Evolutionary conservation across 2,329 filamentous ascomycete species (phyloP), one percentile per base, ranked within the genome.

Genomic region (Paramyrothecium roridum): DNA sequence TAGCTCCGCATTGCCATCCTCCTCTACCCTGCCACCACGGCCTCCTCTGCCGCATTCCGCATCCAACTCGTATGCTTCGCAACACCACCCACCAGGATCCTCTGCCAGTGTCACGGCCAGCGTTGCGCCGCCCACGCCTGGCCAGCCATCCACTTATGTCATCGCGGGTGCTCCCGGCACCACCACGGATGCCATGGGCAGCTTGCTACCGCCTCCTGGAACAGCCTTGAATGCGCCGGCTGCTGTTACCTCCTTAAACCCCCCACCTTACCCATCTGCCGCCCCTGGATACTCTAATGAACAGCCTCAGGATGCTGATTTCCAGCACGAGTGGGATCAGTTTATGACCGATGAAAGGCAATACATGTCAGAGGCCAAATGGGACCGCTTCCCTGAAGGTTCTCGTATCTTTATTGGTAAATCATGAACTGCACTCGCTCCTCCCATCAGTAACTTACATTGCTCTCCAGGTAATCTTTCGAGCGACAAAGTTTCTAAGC

Each of bases 401-500:
- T 92, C 89, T 19, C 81, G 90, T 57, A 80, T 95, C 52, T 93
- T 93, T 67, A 90, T 95, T 68, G 90, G 90, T 91, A 80, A 69
- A 82, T 67, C 49, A 57, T 57, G 59, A 57, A 62, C 63, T 59
- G 65, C 59, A 63, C 63, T 59, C 64, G 59, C 57, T 62, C 60
- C 57, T 62, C 59, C 59, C 65, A 66, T 60, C 56, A 20, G 54
- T 54, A 60, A 59, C 57, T 61, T 57, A 57, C 53, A 60, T 69
- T 76, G 37, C 55, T 57, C 60, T 69, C 54, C 67, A 91, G 92
- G 93, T 54, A 99, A 98, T 68, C 80, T 99, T 12, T 93, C 92
- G 2, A 93, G 90, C 53, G 93, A 98, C 70, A 88, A 93, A 67
- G 93, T 96, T 16, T 95, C 91, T 8, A 98, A 98, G 73, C 85